A percentile compares a stretch with the other conserved stretches of the same genome.
These are phyloP conservation scores for Waltiozyma sp. DNA, from an alignment of 1,139 yeast genomes.

Conservation along the genomic window DNA sequence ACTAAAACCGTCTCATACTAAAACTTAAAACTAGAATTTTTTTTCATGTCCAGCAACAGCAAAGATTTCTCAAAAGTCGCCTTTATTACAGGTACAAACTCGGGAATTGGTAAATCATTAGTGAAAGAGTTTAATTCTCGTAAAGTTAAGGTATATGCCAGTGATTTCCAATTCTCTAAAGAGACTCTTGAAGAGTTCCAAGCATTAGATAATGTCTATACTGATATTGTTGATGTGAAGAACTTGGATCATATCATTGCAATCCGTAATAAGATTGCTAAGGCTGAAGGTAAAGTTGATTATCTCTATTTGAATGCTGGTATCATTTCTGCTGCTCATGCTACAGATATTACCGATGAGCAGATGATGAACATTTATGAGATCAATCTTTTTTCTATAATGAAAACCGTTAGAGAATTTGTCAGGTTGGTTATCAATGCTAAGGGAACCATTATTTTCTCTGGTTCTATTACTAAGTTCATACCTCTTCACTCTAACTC, in stretches of 20 bases:
- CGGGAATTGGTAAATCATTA: constrained; percentile 55
- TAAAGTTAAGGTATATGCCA: constrained; percentile 48
- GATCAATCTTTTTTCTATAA: constrained; percentile 53
- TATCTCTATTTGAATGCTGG: constrained; percentile 49
- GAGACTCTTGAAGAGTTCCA: constrained; percentile 39
- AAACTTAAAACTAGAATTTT: too few species aligned
- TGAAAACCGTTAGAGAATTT: constrained; percentile 45
- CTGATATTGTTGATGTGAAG: constrained; percentile 35
- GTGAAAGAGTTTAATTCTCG: constrained; percentile 44
- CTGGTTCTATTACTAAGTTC: constrained; percentile 51
- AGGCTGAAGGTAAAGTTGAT: constrained; percentile 28
- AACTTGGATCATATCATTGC: constrained; percentile 33
- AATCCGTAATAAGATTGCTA: constrained; percentile 27
- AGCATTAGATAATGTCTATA: constrained; percentile 16
- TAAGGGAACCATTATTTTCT: constrained; percentile 52
- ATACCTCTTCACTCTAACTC: constrained; percentile 54
- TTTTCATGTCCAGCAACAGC: background rate
- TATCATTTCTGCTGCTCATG: constrained; percentile 44
- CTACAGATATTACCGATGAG: constrained; percentile 43
- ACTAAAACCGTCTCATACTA: too few species aligned
- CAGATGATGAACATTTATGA: constrained; percentile 36
- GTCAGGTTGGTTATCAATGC: constrained; percentile 40
- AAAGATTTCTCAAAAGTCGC: constrained; percentile 3
- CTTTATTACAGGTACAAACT: constrained; percentile 50
- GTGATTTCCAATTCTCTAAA: constrained; percentile 42